Percentiles rank a stretch among this genome's conserved stretches.
Evolutionary conservation across 2,329 filamentous ascomycete genomes (phyloP).

Genomic region (Trichoderma sp.): DNA sequence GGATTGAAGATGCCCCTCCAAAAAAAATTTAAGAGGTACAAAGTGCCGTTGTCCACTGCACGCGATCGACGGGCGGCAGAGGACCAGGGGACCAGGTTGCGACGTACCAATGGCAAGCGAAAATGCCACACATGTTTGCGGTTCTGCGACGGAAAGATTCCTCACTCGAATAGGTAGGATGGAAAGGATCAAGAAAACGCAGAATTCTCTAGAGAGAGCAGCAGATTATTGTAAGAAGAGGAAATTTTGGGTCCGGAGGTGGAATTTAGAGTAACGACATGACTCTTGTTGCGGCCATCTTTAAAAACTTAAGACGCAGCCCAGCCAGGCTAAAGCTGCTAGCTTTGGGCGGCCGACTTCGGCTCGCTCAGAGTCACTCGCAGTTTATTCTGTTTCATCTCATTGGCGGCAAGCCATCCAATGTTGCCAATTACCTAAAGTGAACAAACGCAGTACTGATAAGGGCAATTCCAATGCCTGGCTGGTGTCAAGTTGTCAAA

Average conservation of each 20-base stretch:
- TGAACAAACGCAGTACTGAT: constrained; percentile 5
- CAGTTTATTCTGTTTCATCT: neutral
- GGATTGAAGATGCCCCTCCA: constrained; percentile 30
- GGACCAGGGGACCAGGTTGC: neutral
- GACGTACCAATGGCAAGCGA: constrained; percentile 85
- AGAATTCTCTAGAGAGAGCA: neutral
- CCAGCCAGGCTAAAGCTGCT: neutral
- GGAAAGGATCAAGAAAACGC: neutral
- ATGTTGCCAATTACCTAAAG: constrained; percentile 10
- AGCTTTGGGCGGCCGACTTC: constrained; percentile 24
- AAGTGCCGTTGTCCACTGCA: neutral
- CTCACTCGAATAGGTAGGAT: neutral
- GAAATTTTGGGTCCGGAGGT: neutral
- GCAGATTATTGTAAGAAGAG: neutral
- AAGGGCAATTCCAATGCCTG: neutral
- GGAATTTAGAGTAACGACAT: constrained; percentile 16
- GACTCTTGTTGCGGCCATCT: constrained; percentile 19
- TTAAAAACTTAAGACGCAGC: constrained; percentile 5
- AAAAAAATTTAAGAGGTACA: constrained; percentile 20
- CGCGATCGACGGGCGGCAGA: neutral
- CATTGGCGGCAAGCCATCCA: constrained; percentile 16
- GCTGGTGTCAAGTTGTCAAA: neutral
- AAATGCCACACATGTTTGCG: constrained; percentile 89
- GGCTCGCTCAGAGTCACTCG: constrained; percentile 19
- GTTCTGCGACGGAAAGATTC: constrained; percentile 18